Base-by-base conservation (phyloP, 495 filamentous ascomycete species). In the Lepraria neglecta region DNA sequence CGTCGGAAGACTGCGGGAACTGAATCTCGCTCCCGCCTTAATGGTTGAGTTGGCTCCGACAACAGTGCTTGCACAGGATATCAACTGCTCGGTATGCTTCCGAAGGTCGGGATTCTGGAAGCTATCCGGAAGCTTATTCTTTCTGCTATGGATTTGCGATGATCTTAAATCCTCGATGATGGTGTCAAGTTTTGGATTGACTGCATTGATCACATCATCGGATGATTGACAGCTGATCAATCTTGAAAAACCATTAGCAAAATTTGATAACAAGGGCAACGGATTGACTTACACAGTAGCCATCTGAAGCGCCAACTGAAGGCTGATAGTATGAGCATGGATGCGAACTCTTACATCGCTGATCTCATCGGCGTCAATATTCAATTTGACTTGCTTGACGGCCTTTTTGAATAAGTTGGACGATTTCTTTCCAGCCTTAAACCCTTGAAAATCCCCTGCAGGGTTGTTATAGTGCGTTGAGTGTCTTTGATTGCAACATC, bases 311-410 rank as follows among this genome's bases (percentile, higher is more conserved):
- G 35, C 54, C 21, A 42, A 2, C 38, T 56, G 54, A 6, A 56
- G 33, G 9, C 54, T 27, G 40, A 11, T 28, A 15, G 31, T 42
- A n/a, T 56, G 54, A 24, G 35, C 42, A 6, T 44, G 54, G 12
- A 56, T 42, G 19, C 54, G 54, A 31, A 15, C 54, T 44, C 15
- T 56, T 12, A 56, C 33, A 10, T 0, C 0, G 10, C 7, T 42
- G 4, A 56, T 44, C 12, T 56, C 9, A 42, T 56, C 38, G 31
- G 11, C 12, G 15, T 42, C 40, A 4, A 56, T 12, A 27, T 56
- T 56, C 35, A 56, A 56, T 17, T 56, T 44, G 2, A 42, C 33
- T 10, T 56, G 54, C 54, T 24, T 56, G 7, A 44, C 17, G 6
- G 40, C 40, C 27, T 28, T 56, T 17, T 28, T 56, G 54, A 56